These are phyloP conservation scores for Margaritispora aquatica DNA, from an alignment of 495 filamentous ascomycete species.

Conservation along the genomic window DNA sequence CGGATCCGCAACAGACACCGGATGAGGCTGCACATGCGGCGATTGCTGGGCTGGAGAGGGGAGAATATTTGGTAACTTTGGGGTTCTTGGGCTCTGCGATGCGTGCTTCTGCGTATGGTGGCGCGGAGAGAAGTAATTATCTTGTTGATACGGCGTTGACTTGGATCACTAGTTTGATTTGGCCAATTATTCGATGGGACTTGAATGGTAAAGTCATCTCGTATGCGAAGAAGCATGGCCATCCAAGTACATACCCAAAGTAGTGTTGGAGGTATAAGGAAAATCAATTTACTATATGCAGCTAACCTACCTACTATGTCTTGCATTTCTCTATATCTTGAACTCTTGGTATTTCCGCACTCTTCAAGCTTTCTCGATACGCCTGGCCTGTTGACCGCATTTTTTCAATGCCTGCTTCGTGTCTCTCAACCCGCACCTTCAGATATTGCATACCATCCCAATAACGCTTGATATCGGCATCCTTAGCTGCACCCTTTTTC, in stretches of 20 bases:
- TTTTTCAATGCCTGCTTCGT: too few relatives aligned
- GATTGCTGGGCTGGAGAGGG: constrained; percentile 71
- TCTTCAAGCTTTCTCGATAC: too few relatives aligned
- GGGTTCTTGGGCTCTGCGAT: constrained; percentile 63
- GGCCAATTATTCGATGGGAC: constrained; percentile 53
- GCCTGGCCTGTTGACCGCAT: too few relatives aligned
- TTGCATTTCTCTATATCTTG: too few relatives aligned
- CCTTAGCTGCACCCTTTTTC: too few relatives aligned
- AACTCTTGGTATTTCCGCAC: too few relatives aligned
- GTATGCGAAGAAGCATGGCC: constrained; percentile 53
- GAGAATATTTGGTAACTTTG: constrained; percentile 70
- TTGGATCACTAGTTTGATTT: constrained; percentile 49
- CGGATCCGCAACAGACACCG: constrained; percentile 71
- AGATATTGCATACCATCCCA: too few relatives aligned
- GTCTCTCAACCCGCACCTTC: too few relatives aligned
- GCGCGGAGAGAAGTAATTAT: constrained; percentile 51
- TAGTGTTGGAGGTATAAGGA: background rate
- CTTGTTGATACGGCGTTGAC: constrained; percentile 54
- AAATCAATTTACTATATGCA: background rate
- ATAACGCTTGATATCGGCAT: too few relatives aligned
- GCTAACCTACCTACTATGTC: too few relatives aligned
- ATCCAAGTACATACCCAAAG: constrained; percentile 34
- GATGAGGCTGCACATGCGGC: constrained; percentile 66
- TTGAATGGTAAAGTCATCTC: constrained; percentile 54
- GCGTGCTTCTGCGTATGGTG: constrained; percentile 53